Evolutionary conservation across 169 alveolate species (phyloP).

Genomic region (Plasmodium relictum): DNA sequence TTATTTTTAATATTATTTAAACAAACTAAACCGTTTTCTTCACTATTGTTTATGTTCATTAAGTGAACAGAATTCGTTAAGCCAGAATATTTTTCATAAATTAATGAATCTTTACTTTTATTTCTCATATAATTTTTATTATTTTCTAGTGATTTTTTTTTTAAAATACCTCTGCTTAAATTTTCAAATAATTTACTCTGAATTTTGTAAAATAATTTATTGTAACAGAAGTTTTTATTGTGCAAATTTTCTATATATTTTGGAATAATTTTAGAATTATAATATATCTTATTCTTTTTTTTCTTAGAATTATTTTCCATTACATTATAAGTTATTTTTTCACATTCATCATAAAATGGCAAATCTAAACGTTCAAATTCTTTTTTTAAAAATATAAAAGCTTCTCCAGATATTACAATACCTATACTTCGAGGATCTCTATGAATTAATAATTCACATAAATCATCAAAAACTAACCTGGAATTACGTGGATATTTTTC

Average conservation of each 20-base stretch:
- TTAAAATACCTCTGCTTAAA: not conserved
- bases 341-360: slow-evolving; percentile 5
- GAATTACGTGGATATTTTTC: not conserved
- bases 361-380: not conserved
- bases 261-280: not conserved
- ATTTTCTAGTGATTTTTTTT: not conserved
- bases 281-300: not conserved
- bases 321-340: not conserved
- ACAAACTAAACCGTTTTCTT: no score
- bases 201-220: not conserved
- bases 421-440: not conserved
- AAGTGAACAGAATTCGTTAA: no score
- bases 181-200: not conserved
- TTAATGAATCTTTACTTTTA: not conserved
- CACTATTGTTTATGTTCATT: no score
- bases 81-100: no score
- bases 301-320: not conserved
- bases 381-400: slow-evolving; percentile 11
- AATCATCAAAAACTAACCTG: not conserved
- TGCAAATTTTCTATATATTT: not conserved
- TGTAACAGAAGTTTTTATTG: not conserved
- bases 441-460: slow-evolving; percentile 5
- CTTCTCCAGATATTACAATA: not conserved
- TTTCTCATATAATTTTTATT: not conserved
- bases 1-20: no score